A percentile compares a stretch with the other conserved stretches of the same genome.
phyloP scores from a whole-genome alignment of 1,139 yeast genomes.

The Hemisphaericaspora xylanilytica region DNA sequence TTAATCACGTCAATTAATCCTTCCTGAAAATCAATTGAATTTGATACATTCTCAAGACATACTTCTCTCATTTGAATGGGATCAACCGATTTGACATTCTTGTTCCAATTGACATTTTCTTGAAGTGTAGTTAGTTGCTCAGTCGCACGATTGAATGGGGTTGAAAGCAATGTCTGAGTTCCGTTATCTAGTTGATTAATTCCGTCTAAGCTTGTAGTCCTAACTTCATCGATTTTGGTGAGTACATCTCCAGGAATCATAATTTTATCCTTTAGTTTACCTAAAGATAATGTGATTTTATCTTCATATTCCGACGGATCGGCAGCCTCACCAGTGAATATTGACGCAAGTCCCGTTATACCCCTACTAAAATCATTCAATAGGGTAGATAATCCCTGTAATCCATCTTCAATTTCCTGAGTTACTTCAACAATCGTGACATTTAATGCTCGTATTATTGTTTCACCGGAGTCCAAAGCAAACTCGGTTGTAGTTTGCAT shows the following conservation, averaged over 20 bases:
- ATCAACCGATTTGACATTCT: conserved; percentile 5
- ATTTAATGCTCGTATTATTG: conserved; percentile 59
- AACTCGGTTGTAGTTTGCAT: conserved; percentile 69
- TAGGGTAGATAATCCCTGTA: conserved; percentile 50
- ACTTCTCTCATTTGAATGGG: conserved; percentile 10
- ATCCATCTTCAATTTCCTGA: conserved; percentile 59
- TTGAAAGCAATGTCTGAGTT: conserved; percentile 18
- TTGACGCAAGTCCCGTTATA: conserved; percentile 47
- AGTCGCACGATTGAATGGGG: conserved; percentile 21
- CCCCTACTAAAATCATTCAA: conserved; percentile 45
- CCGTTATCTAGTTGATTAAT: conserved; percentile 50
- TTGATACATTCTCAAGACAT: conserved; percentile 10
- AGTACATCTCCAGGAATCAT: conserved; percentile 64
- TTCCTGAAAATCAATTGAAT: conserved; percentile 8
- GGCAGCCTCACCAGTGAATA: conserved; percentile 49
- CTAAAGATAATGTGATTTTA: conserved; percentile 59
- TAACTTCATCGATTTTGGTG: conserved; percentile 45
- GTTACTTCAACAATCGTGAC: conserved; percentile 54
- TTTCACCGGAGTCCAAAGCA: conserved; percentile 71
- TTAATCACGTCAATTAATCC: conserved; percentile 11
- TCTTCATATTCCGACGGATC: conserved; percentile 25
- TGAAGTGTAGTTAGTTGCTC: conserved; percentile 15
- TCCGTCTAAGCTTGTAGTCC: conserved; percentile 48
- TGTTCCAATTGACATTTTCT: conserved; percentile 1
- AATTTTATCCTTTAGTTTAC: conserved; percentile 48